Conservation (phyloP, 2,329 filamentous ascomycete species). For the Microdochium bolleyi region DNA sequence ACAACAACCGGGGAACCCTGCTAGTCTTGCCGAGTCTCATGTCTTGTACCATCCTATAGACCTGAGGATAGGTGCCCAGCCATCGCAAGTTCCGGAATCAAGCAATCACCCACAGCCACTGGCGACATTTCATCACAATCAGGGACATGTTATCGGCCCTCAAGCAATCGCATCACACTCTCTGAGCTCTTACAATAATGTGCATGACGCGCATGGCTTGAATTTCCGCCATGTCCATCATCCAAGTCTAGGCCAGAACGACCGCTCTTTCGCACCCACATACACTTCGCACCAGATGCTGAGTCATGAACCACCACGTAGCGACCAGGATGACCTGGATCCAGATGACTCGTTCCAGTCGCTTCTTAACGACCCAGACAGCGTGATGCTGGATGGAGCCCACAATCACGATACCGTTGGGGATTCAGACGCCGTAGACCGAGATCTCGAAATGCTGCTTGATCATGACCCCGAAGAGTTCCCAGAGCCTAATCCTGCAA, state of each 20-base stretch:
- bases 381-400: background rate
- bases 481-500: background rate
- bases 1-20: conserved; percentile 13
- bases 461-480: conserved; percentile 10
- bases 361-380: conserved; percentile 38
- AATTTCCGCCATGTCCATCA: no score
- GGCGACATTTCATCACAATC: conserved; percentile 12
- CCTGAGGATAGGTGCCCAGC: conserved; percentile 47
- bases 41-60: conserved; percentile 47
- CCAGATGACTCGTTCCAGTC: conserved; percentile 41
- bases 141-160: background rate
- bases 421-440: conserved; percentile 14
- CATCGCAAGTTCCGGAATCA: conserved; percentile 16
- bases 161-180: background rate
- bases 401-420: conserved; percentile 13
- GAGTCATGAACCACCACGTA: background rate
- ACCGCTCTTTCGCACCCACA: conserved; percentile 11
- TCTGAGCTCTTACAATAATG: background rate
- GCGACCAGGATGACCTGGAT: conserved; percentile 24
- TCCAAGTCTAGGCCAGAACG: conserved; percentile 1
- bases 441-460: conserved; percentile 21
- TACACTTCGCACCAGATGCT: background rate
- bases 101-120: conserved; percentile 19
- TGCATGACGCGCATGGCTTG: no score
- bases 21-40: conserved; percentile 18